Evolutionary conservation across 345 rosid species (phyloP), one percentile per base, ranked within the genome.

Genomic region (Bruguiera parviflora): DNA sequence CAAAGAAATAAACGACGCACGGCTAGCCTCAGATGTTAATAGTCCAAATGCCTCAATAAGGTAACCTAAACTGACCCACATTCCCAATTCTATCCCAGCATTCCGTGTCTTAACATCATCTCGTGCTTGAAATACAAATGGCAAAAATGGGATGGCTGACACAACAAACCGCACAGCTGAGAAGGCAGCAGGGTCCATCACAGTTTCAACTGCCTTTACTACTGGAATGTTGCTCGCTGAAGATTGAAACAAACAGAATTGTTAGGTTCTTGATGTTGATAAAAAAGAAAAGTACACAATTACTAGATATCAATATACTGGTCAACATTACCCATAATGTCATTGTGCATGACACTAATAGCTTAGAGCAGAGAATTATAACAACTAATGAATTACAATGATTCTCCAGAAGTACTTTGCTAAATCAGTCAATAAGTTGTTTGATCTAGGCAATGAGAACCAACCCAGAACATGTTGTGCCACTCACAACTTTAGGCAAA

Each of bases 61-160:
- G 66, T 75, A 75, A 7, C 71, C 78, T 37, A 64, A 28, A 75
- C 78, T 53, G 56, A 70, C 61, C 74, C 78, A 75, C 61, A 75
- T 51, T 25, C 74, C 78, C 61, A 75, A 52, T 55, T 70, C 78
- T 15, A 75, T 37, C 20, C 78, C 74, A 2, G 74, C 74, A 28
- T 65, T 65, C 15, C 78, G 66, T 27, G 74, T 75, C 70, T 69
- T 15, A 27, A 19, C 37, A 25, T 75, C 78, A 28, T 43, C 67
- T 39, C 63, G 8, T 24, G 78, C 73, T 46, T n/a, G 66, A 46
- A 64, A 60, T 28, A 70, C 62, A 60, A 59, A 75, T 25, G 78
- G 78, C 33, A 64, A 46, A 64, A 75, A 65, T 59, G 78, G 74
- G 60, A 69, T 63, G 16, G 78, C 78, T 31, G 73, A 69, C 53